Percentiles rank a stretch among this genome's conserved stretches.
Evolutionary conservation across 257 asterid species (phyloP).

Genomic region (Jacaranda mimosifolia): DNA sequence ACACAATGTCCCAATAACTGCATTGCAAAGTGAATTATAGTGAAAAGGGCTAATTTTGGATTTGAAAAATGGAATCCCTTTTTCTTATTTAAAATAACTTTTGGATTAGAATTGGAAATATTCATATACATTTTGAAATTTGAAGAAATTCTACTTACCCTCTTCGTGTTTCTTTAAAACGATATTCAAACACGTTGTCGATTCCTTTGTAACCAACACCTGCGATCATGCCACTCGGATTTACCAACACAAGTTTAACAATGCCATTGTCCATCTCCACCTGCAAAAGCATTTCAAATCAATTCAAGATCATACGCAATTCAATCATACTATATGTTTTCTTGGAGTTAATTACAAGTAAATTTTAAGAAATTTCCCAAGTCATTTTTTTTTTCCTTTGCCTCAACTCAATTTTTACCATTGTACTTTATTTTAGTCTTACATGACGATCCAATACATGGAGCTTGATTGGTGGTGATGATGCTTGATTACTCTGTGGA

Average conservation of each 20-base stretch:
- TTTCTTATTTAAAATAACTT: too few species aligned
- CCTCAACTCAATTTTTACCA: neutral
- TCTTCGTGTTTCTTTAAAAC: conserved; percentile 39
- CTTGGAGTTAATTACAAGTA: too few species aligned
- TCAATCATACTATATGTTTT: neutral
- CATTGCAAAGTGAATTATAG: conserved; percentile 14
- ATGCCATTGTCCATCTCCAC: conserved; percentile 70
- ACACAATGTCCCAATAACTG: conserved; percentile 78
- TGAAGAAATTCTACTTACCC: conserved; percentile 47
- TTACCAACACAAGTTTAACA: conserved; percentile 46
- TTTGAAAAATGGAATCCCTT: too few species aligned
- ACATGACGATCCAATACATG: conserved; percentile 36
- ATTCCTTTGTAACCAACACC: conserved; percentile 55
- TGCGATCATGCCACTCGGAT: conserved; percentile 57
- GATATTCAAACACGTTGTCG: conserved; percentile 53
- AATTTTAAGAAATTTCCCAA: too few species aligned
- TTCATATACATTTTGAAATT: too few species aligned
- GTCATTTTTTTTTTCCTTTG: neutral
- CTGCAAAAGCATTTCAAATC: conserved; percentile 37
- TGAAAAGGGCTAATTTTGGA: neutral
- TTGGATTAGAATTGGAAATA: too few species aligned
- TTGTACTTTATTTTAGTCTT: conserved; percentile 4
- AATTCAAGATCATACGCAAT: neutral
- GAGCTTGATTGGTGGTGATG: conserved; percentile 47
- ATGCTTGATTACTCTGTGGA: conserved; percentile 13